Evolutionary conservation across 495 filamentous ascomycete genomes (phyloP).

Genomic region (Lophiostoma macrostomum): DNA sequence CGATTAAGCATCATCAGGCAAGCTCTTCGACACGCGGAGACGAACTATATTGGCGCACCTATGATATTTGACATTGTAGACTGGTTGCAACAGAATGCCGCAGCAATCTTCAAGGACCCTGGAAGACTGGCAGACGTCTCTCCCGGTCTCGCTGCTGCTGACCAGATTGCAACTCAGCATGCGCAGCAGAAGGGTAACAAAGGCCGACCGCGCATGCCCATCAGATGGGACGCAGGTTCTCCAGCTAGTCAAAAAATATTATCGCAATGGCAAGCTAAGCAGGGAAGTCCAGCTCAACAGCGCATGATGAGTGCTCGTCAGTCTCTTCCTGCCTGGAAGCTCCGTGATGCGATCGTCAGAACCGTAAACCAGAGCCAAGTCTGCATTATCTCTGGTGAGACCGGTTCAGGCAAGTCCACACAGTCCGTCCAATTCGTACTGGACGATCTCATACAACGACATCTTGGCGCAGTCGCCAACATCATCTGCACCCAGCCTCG

Average conservation of each 20-base stretch:
- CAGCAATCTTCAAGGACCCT: constrained; percentile 72
- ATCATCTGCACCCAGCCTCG: constrained; percentile 96
- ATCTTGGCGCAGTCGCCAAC: constrained; percentile 74
- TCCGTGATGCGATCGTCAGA: constrained; percentile 68
- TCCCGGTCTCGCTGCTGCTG: constrained; percentile 54
- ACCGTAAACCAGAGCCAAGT: constrained; percentile 75
- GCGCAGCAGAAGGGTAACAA: constrained; percentile 27
- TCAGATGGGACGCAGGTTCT: constrained; percentile 43
- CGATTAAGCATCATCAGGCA: constrained; percentile 83
- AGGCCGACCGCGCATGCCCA: constrained; percentile 29
- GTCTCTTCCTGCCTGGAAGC: constrained; percentile 82
- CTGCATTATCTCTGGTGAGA: constrained; percentile 94
- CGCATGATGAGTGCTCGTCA: constrained; percentile 67
- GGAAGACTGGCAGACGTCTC: constrained; percentile 80
- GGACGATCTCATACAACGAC: constrained; percentile 79
- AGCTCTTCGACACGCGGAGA: constrained; percentile 63
- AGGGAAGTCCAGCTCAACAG: constrained; percentile 57
- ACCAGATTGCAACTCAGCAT: constrained; percentile 1
- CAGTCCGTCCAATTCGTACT: constrained; percentile 95
- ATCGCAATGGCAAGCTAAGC: constrained; percentile 54
- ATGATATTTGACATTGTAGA: constrained; percentile 88
- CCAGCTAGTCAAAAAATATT: constrained; percentile 46
- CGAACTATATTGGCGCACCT: constrained; percentile 69
- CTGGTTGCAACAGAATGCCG: constrained; percentile 81
- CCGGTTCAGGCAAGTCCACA: constrained; percentile 94